Base-by-base conservation (phyloP, 257 asterid genomes). In the Lantana camara region DNA sequence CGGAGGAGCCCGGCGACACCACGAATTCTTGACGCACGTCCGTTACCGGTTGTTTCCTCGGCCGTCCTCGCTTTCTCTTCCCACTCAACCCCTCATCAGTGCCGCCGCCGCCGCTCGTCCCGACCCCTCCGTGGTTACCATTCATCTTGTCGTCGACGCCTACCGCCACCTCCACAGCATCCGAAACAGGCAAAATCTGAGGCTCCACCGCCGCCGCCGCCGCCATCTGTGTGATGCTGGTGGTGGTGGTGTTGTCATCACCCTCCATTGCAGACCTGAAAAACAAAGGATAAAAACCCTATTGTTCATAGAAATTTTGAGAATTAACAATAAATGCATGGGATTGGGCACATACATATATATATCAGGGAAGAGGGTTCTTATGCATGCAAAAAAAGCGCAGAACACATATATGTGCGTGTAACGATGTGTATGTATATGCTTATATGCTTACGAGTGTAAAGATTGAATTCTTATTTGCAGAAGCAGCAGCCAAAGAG, bases 61-160 rank as follows among this genome's bases (percentile, higher is more conserved):
- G 84, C 60, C 81, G 68, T 29, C 81, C 81, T 60, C 84, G 60
- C 70, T 61, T 75, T 12, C 70, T 79, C 63, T 57, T 68, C 0
- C 73, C 40, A 5, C 27, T 12, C n/a, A n/a, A n/a, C n/a, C n/a
- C n/a, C n/a, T n/a, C 24, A 32, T 20, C 47, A 29, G 8, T 23
- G 45, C 72, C 58, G 8, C 9, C 59, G 34, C n/a, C n/a, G 15
- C 47, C 5, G 20, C n/a, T n/a, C n/a, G n/a, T n/a, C n/a, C n/a
- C n/a, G n/a, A n/a, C n/a, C n/a, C n/a, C n/a, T n/a, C n/a, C n/a
- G n/a, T n/a, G n/a, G n/a, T n/a, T n/a, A n/a, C n/a, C n/a, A n/a
- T 45, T 64, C 19, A 22, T 7, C 23, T 57, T 55, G 19, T 58
- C 67, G 35, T 58, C 60, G 5, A 40, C 11, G 15, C 52, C 52